These are phyloP conservation scores for Candida cerambycidarum DNA, from an alignment of 805 yeast genomes.

Conservation along the genomic window DNA sequence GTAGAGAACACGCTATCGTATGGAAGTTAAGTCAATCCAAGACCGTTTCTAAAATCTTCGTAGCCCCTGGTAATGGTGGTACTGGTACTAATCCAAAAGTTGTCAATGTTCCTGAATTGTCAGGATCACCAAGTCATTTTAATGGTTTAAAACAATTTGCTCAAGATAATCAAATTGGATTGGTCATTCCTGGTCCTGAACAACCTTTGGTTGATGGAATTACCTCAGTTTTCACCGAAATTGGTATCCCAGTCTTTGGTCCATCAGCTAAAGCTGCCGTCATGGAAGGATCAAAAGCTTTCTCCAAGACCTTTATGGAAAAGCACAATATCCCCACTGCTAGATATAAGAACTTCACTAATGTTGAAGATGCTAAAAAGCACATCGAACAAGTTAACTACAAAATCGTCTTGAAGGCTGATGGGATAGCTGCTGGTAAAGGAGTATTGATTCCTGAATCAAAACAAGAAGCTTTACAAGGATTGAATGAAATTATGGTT, in stretches of 20 bases:
- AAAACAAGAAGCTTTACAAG: conserved; percentile 80
- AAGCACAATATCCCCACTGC: conserved; percentile 95
- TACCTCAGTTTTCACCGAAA: conserved; percentile 63
- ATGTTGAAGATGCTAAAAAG: conserved; percentile 69
- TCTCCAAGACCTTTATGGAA: conserved; percentile 91
- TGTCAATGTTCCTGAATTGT: conserved; percentile 63
- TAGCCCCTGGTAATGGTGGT: conserved; percentile 98
- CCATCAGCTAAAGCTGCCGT: conserved; percentile 88
- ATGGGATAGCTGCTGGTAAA: conserved; percentile 98
- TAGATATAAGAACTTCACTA: conserved; percentile 75
- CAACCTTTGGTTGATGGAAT: conserved; percentile 97
- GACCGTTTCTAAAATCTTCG: conserved; percentile 69
- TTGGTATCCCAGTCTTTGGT: conserved; percentile 95
- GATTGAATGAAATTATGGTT: conserved; percentile 86
- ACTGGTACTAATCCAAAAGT: conserved; percentile 61
- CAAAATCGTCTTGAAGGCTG: conserved; percentile 90
- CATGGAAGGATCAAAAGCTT: conserved; percentile 97
- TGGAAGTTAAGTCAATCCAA: conserved; percentile 87
- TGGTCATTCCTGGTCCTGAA: conserved; percentile 98
- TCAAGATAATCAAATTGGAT: conserved; percentile 54
- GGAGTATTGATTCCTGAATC: conserved; percentile 92
- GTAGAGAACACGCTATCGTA: conserved; percentile 96
- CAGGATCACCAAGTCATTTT: conserved; percentile 67
- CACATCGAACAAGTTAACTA: conserved; percentile 67
- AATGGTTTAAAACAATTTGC: conserved; percentile 73